These are phyloP conservation scores for Diaporthe caulivora DNA, from an alignment of 2,329 filamentous ascomycete genomes.

Conservation along the genomic window DNA sequence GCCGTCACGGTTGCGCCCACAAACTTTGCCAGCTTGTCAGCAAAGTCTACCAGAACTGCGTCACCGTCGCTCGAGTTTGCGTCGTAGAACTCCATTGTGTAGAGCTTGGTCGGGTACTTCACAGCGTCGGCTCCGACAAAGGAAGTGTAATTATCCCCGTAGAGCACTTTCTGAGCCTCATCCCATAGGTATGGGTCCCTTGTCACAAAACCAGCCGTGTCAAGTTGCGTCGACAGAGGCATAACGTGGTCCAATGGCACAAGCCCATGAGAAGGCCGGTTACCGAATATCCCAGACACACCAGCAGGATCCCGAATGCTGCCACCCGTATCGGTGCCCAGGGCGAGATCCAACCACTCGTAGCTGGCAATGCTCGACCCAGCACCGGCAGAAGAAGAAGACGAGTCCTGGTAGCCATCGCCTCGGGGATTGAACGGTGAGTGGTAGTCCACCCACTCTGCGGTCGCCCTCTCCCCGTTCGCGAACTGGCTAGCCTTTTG, in stretches of 20 bases:
- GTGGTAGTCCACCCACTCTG: neutral
- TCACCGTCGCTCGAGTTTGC: neutral
- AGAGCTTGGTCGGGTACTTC: neutral
- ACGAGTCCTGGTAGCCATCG: neutral
- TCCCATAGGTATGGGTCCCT: constrained; percentile 3
- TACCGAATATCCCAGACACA: neutral
- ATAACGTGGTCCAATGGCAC: neutral
- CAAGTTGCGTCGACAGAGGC: neutral
- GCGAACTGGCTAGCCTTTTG: neutral
- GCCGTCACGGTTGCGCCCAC: neutral
- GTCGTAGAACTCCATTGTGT: neutral
- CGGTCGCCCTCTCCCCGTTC: neutral
- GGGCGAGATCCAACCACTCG: constrained; percentile 1
- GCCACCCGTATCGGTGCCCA: neutral
- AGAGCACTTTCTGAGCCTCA: neutral
- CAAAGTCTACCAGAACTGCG: neutral
- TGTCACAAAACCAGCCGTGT: neutral
- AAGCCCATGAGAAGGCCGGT: neutral
- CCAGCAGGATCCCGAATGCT: constrained; percentile 1
- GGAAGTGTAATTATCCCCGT: neutral
- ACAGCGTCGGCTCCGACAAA: neutral
- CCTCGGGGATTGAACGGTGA: neutral
- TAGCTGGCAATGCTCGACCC: constrained; percentile 3
- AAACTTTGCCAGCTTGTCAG: neutral
- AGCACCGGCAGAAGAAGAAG: neutral